phyloP scores from a whole-genome alignment of 1,284 basidiomycete species.

The Puccinia polysora region DNA sequence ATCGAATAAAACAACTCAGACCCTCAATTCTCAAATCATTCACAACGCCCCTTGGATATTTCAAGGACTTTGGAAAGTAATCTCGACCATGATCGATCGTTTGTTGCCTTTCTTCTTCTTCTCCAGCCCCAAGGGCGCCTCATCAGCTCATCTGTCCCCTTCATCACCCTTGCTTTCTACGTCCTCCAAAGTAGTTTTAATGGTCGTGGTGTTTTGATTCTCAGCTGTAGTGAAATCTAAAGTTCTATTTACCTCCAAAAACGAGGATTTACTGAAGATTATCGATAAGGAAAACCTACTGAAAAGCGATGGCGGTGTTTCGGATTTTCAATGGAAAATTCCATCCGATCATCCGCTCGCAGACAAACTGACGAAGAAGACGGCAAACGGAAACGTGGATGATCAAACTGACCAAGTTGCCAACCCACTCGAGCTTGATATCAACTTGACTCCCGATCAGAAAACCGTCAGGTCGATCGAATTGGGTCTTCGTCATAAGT shows the following conservation, averaged over 20 bases:
- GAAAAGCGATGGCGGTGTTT: constrained; percentile 7
- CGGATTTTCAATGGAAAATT: constrained; percentile 14
- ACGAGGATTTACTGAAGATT: constrained; percentile 9
- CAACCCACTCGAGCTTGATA: not conserved
- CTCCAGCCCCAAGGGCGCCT: not conserved
- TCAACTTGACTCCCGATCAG: constrained; percentile 2
- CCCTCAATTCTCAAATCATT: constrained; percentile 31
- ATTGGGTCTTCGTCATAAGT: not conserved
- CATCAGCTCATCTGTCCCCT: too few relatives aligned
- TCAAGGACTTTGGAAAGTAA: constrained; percentile 41
- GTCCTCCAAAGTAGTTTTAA: not conserved
- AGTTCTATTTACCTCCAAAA: constrained; percentile 18
- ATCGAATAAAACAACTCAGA: not conserved
- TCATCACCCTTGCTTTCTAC: too few relatives aligned
- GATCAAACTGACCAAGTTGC: not conserved
- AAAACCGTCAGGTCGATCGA: not conserved
- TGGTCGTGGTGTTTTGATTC: not conserved
- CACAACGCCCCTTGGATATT: constrained; percentile 42
- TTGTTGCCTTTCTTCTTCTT: not conserved
- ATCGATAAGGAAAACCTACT: constrained; percentile 10
- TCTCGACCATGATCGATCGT: constrained; percentile 41
- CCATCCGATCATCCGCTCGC: constrained; percentile 3
- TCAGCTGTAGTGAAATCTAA: constrained; percentile 28
- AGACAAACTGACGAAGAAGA: not conserved
- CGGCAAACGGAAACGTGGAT: not conserved